phyloP scores from a whole-genome alignment of 768 basidiomycete genomes.

The Russula earlei region DNA sequence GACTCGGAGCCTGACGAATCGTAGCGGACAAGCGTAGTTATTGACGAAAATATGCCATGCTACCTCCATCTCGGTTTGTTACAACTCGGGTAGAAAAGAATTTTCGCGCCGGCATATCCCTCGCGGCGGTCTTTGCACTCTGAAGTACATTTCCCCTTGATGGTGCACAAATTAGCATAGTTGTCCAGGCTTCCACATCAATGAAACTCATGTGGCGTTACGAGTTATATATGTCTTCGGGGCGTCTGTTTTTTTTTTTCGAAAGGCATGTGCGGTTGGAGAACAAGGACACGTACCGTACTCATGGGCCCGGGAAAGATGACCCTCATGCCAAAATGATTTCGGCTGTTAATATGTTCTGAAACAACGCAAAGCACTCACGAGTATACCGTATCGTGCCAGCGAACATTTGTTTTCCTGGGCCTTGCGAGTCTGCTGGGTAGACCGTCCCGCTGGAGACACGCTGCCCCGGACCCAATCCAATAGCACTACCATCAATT shows the following conservation, averaged over 20 bases:
- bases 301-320: background rate
- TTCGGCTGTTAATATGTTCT: background rate
- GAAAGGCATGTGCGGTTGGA: background rate
- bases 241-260: background rate
- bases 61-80: background rate
- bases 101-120: no score
- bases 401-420: no score
- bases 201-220: background rate
- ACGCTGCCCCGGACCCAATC: no score
- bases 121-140: no score
- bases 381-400: no score
- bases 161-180: no score
- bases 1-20: no score
- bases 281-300: background rate
- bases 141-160: background rate
- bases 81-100: no score
- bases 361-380: no score
- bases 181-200: background rate
- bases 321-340: background rate
- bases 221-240: no score
- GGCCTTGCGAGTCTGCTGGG: no score
- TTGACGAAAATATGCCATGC: background rate
- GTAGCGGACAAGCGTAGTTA: background rate
- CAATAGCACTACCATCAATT: background rate
- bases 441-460: background rate